Evolutionary conservation across 179 eudicot genomes (phyloP).

Genomic region (Actinidia polygama): DNA sequence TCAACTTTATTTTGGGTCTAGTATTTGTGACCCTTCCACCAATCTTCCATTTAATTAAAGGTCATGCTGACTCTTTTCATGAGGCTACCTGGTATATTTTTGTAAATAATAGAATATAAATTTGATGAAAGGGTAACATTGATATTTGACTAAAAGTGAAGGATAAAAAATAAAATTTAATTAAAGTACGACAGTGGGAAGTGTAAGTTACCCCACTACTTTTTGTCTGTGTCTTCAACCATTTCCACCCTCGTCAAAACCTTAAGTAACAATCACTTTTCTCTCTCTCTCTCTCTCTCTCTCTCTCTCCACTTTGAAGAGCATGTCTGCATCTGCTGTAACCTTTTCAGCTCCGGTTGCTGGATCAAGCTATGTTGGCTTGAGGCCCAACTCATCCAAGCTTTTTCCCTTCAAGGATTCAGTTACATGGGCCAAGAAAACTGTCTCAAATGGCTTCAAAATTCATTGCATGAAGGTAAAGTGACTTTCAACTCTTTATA

Average conservation of each 20-base stretch:
- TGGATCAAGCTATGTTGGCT: slow-evolving; percentile 28
- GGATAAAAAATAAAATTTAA: no score
- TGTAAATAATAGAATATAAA: no score
- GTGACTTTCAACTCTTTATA: background rate
- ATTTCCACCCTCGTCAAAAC: background rate
- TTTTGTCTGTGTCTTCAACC: slow-evolving; percentile 24
- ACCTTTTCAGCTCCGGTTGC: slow-evolving; percentile 27
- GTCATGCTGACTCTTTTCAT: no score
- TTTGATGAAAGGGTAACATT: no score
- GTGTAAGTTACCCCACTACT: no score
- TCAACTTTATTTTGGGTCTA: no score
- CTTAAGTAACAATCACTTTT: background rate
- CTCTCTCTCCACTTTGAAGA: background rate
- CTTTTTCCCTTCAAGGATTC: slow-evolving; percentile 34
- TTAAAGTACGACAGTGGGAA: no score
- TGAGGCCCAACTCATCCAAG: slow-evolving; percentile 26
- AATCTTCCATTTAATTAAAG: no score
- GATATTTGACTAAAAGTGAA: no score
- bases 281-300: background rate
- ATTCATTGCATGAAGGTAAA: slow-evolving; percentile 47
- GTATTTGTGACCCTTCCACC: no score
- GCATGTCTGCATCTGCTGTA: slow-evolving; percentile 40
- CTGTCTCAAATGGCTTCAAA: slow-evolving; percentile 40
- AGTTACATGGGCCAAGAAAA: slow-evolving; percentile 38
- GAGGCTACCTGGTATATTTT: no score